A percentile compares a stretch with the other conserved stretches of the same genome.
Conservation (phyloP, 129 eudicot species). For the Tagetes patula region DNA sequence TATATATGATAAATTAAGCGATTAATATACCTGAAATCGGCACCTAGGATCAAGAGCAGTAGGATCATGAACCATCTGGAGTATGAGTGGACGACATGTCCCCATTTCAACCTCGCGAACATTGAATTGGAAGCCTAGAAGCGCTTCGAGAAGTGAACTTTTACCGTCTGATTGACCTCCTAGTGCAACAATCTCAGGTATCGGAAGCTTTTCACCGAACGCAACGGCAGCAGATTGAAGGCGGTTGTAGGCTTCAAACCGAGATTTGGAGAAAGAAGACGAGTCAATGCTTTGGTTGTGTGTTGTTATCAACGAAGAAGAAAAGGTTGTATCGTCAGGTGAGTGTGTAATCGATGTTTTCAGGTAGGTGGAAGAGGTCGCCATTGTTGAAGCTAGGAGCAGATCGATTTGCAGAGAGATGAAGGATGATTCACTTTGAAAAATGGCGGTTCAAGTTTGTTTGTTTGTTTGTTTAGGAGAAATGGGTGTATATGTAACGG, state of each 20-base stretch:
- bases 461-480: neutral
- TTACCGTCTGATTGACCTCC: conserved; percentile 99
- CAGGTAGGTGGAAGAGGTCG: conserved; percentile 38
- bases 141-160: conserved; percentile 95
- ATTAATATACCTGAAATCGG: conserved; percentile 73
- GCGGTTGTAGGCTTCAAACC: conserved; percentile 90
- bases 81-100: conserved; percentile 82
- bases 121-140: conserved; percentile 88
- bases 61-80: conserved; percentile 93
- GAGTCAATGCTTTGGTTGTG: conserved; percentile 40
- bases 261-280: conserved; percentile 44
- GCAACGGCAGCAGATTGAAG: conserved; percentile 97
- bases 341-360: conserved; percentile 54
- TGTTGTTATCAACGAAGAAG: conserved; percentile 36
- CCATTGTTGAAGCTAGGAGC: conserved; percentile 36
- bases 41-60: conserved; percentile 80
- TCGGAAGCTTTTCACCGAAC: conserved; percentile 91
- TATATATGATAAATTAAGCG: conserved; percentile 53
- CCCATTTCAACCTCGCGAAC: conserved; percentile 99
- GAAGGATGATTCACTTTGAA: conserved; percentile 31
- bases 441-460: neutral
- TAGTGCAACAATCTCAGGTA: conserved; percentile 89
- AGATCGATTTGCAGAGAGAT: conserved; percentile 6
- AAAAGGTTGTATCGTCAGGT: conserved; percentile 10
- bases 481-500: neutral